Base-by-base conservation (phyloP, 306 rosid species). In the Lathyrus aphaca region DNA sequence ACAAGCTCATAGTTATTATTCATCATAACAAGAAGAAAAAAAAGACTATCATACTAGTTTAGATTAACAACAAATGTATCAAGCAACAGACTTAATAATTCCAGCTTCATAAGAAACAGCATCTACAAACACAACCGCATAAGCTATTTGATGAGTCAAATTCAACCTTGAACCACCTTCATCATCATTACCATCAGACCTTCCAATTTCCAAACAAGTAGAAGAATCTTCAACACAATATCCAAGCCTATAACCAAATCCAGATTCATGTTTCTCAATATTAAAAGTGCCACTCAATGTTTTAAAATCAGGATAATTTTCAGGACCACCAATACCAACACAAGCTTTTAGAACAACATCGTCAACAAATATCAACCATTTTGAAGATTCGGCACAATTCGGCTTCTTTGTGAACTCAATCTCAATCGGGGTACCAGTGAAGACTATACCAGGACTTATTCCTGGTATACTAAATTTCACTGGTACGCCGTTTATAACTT, bases 201-300 rank as follows among this genome's bases (percentile, higher is more conserved):
- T 68, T 3, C 75, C 80, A 69, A 76, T 50, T 27, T 68, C 70
- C 45, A 50, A 49, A 68, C 75, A 76, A 68, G 19, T 10, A 0
- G 62, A 3, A 0, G 80, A 25, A 0, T 44, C 66, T 1, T 17
- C 0, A 7, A 54, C 48, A 42, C 80, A 76, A 25, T 60, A 76
- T 51, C 27, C 32, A 66, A 66, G 72, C 11, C 12, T 48, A n/a
- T 66, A 66, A 29, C 51, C 59, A 30, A 10, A 12, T 19, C 64
- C 38, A 21, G 10, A 11, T 32, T 6, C 12, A 16, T 29, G 51
- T 30, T 49, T 68, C n/a, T 68, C n/a, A 68, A 68, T 68, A 17
- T 14, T 4, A 54, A 68, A 68, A 1, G 9, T 68, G 0, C 74
- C 73, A 3, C 3, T 10, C 6, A 50, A 0, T 19, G 15, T 37